Conservation (phyloP, 2,329 filamentous ascomycete species). For the Sclerotinia nivalis region DNA sequence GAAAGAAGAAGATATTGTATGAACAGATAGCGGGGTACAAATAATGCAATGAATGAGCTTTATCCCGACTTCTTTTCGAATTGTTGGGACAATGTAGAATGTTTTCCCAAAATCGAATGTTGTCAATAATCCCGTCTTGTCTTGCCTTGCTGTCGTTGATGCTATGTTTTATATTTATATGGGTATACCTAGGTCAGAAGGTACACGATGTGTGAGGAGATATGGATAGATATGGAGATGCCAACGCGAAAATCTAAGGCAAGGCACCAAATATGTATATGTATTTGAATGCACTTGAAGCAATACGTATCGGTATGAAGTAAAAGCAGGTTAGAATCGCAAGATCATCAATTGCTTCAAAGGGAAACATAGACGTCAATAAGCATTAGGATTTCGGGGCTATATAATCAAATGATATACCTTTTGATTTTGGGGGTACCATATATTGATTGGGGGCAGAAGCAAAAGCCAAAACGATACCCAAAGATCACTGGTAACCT, state of each 20-base stretch:
- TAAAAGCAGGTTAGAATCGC: not conserved
- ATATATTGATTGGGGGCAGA: not conserved
- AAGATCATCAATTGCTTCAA: not conserved
- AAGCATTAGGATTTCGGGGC: not conserved
- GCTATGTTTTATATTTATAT: not conserved
- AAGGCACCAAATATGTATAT: not conserved
- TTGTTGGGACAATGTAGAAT: not conserved
- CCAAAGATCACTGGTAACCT: not conserved
- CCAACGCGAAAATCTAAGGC: not conserved
- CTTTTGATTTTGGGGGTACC: not conserved
- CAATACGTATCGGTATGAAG: not conserved
- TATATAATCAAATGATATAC: not conserved
- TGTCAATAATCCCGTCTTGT: not conserved
- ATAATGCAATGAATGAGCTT: not conserved
- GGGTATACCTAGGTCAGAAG: not conserved
- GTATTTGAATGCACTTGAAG: not conserved
- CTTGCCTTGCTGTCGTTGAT: not conserved
- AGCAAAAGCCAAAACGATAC: not conserved
- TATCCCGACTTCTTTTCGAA: not conserved
- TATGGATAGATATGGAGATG: not conserved
- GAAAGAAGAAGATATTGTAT: not conserved
- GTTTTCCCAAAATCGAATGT: not conserved
- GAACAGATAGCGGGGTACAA: not conserved
- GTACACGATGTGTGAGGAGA: not conserved
- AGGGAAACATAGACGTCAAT: not conserved